Conservation (phyloP, 495 filamentous ascomycete species). For the Trichoderma reesei region DNA sequence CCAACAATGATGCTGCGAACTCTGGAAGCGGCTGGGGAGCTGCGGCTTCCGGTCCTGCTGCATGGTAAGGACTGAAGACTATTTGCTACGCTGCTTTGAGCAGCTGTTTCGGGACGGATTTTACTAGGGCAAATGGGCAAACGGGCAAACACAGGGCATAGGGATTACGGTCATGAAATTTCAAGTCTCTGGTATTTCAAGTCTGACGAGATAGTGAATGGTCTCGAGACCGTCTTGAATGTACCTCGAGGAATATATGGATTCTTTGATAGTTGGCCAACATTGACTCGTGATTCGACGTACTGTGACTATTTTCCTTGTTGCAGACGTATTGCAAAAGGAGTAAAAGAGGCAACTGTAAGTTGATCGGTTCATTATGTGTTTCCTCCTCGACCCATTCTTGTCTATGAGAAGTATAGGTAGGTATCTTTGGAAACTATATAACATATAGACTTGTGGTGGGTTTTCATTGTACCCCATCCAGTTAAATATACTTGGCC, state of each 20-base stretch:
- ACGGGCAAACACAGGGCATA: no score
- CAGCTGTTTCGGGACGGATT: neutral
- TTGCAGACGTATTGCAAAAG: no score
- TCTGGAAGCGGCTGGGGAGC: neutral
- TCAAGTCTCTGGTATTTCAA: neutral
- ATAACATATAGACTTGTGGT: neutral
- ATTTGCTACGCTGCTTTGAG: no score
- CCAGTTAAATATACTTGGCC: neutral
- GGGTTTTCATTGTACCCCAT: neutral
- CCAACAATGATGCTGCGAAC: neutral
- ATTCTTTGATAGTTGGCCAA: neutral
- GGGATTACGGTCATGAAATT: neutral
- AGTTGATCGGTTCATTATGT: neutral
- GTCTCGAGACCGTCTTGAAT: neutral
- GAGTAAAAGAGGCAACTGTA: neutral
- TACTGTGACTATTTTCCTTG: no score
- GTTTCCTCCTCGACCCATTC: neutral
- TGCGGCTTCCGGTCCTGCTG: no score
- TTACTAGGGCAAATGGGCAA: neutral
- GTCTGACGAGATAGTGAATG: neutral
- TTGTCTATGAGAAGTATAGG: neutral
- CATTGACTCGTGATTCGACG: no score
- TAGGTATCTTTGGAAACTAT: neutral
- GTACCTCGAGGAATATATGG: neutral
- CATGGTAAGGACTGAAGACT: no score